Base-by-base conservation (phyloP, 169 alveolate genomes). In the Babesia bovis region DNA sequence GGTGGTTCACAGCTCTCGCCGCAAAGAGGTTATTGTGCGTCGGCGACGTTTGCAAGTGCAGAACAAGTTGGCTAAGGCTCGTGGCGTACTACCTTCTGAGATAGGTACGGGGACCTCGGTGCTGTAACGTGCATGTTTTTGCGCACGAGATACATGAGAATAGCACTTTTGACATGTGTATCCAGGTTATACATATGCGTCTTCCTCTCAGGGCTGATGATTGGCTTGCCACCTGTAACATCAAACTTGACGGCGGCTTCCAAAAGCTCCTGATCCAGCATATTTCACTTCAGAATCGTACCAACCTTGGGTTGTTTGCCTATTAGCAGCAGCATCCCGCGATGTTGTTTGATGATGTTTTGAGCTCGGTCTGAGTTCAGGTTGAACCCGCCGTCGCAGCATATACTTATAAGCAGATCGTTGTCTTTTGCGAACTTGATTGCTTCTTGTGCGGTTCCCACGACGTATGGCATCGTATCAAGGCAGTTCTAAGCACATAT, bases 221-320 rank as follows among this genome's bases (percentile, higher is more conserved):
- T n/a, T n/a, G n/a, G n/a, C n/a, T n/a, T n/a, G n/a, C n/a, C n/a
- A n/a, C n/a, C n/a, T n/a, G 42, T 57, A 26, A 78, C 58, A 55
- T 65, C 58, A 57, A 78, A 19, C 44, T 78, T 61, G 38, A 56
- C 68, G 55, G 81, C 74, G 25, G 28, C 44, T 23, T 73, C 47
- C 42, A 47, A 32, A 26, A 78, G 77, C 50, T 78, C 87, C 87
- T 78, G 50, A 26, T 0, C 5, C 23, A 17, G 17, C 40, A 23
- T 25, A 40, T 4, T 50, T 26, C 13, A 7, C 13, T 7, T 3
- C 36, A 9, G 15, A 7, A 33, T 26, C 1, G 30, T 13, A 1
- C 42, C 1, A 35, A 78, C 87, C 45, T 67, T 30, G 0, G 87
- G 87, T n/a, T 57, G 53, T 42, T 78, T 35, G 40, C 87, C 87